These are phyloP conservation scores for Cladochytrium replicatum DNA, from an alignment of 192 early-diverging fungal genomes.

Conservation along the genomic window DNA sequence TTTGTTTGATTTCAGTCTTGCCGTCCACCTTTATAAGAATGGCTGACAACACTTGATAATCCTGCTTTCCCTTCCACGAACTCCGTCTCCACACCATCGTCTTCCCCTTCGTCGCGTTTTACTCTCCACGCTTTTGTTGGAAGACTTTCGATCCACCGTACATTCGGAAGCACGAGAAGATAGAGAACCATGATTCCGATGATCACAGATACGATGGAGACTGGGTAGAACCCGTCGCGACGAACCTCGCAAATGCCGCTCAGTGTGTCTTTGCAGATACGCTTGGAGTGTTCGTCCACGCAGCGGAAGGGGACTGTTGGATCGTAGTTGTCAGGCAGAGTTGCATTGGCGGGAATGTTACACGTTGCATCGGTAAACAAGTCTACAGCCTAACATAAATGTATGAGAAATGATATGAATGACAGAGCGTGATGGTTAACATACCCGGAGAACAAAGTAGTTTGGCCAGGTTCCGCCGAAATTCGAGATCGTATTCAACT, in stretches of 20 bases:
- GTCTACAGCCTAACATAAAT: slow-evolving; percentile 60
- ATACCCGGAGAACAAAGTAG: slow-evolving; percentile 70
- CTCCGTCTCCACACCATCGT: too few relatives aligned
- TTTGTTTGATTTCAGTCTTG: too few relatives aligned
- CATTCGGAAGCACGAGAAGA: too few relatives aligned
- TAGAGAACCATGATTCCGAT: slow-evolving; percentile 55
- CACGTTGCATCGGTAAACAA: slow-evolving; percentile 77
- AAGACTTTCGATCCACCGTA: too few relatives aligned
- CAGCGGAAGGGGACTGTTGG: slow-evolving; percentile 57
- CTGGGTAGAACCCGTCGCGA: slow-evolving; percentile 84
- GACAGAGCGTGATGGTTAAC: background rate
- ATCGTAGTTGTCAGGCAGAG: too few relatives aligned
- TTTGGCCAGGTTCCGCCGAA: slow-evolving; percentile 96
- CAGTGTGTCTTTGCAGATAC: slow-evolving; percentile 45
- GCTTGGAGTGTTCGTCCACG: slow-evolving; percentile 49
- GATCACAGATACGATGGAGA: slow-evolving; percentile 58
- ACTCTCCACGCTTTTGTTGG: too few relatives aligned
- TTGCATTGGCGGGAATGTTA: slow-evolving; percentile 27
- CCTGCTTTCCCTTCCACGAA: too few relatives aligned
- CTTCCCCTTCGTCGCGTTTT: too few relatives aligned
- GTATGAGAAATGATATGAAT: background rate
- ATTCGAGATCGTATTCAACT: slow-evolving; percentile 90
- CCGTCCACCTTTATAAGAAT: too few relatives aligned
- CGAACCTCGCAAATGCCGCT: slow-evolving; percentile 58
- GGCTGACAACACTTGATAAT: too few relatives aligned